Evolutionary conservation across 2,329 filamentous ascomycete genomes (phyloP).

Genomic region (Fusarium anguioides): DNA sequence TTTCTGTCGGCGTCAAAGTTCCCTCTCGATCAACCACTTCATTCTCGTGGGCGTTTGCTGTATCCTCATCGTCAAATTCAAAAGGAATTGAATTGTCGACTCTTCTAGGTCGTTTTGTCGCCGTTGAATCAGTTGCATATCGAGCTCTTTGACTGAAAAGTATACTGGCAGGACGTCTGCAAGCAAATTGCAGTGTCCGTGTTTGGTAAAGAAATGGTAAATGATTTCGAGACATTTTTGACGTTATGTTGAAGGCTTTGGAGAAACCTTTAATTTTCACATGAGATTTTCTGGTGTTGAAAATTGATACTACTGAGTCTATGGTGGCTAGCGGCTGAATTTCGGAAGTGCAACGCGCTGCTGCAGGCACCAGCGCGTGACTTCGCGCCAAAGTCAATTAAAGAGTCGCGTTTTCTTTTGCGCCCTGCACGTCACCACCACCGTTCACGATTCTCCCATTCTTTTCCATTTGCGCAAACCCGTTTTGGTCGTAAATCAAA

Average conservation of each 20-base stretch:
- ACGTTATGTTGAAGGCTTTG: background rate
- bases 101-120: slow-evolving; percentile 16
- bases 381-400: slow-evolving; percentile 49
- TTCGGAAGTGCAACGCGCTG: slow-evolving; percentile 34
- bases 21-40: slow-evolving; percentile 45
- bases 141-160: slow-evolving; percentile 37
- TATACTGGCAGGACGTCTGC: slow-evolving; percentile 43
- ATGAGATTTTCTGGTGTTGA: slow-evolving; percentile 22
- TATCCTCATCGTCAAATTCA: slow-evolving; percentile 60
- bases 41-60: slow-evolving; percentile 36
- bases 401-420: slow-evolving; percentile 31
- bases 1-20: slow-evolving; percentile 69
- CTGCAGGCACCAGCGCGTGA: slow-evolving; percentile 42
- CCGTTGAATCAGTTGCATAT: slow-evolving; percentile 31
- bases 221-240: slow-evolving; percentile 60
- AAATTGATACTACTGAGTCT: slow-evolving; percentile 26
- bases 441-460: slow-evolving; percentile 15
- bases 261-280: background rate
- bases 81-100: slow-evolving; percentile 62
- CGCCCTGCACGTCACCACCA: slow-evolving; percentile 36
- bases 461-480: slow-evolving; percentile 5
- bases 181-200: slow-evolving; percentile 60
- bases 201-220: slow-evolving; percentile 80
- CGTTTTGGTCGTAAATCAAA: background rate
- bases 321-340: slow-evolving; percentile 27